Percentiles rank a stretch among this genome's conserved stretches.
Evolutionary conservation across 1,139 yeast genomes (phyloP).

Genomic region (Saccharomyces hybrid): DNA sequence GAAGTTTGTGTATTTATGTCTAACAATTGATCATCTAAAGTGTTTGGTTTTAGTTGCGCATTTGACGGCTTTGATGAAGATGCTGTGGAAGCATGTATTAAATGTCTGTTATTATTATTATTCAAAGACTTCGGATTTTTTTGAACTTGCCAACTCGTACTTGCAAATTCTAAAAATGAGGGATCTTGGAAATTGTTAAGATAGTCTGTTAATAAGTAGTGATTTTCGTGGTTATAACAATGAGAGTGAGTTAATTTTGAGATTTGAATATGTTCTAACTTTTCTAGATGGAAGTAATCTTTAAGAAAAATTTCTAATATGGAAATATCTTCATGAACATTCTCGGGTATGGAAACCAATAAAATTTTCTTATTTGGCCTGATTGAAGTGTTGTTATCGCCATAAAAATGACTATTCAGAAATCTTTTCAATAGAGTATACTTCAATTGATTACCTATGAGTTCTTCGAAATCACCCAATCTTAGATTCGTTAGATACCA

Average conservation of each 20-base stretch:
- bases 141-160: slow-evolving; percentile 2
- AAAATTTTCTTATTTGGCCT: slow-evolving; percentile 19
- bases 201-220: slow-evolving; percentile 28
- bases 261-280: slow-evolving; percentile 25
- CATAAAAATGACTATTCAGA: slow-evolving; percentile 4
- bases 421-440: slow-evolving; percentile 24
- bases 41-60: background rate
- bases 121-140: background rate
- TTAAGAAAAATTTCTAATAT: slow-evolving; percentile 27
- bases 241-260: slow-evolving; percentile 21
- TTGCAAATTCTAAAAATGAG: slow-evolving; percentile 18
- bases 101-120: background rate
- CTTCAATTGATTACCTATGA: slow-evolving; percentile 24
- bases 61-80: background rate
- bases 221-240: slow-evolving; percentile 30
- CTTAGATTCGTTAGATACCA: slow-evolving; percentile 30
- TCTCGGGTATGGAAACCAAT: slow-evolving; percentile 30
- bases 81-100: background rate
- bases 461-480: slow-evolving; percentile 31
- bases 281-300: slow-evolving; percentile 28
- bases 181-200: slow-evolving; percentile 26
- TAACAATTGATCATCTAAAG: background rate
- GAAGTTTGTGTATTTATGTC: background rate
- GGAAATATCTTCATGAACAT: slow-evolving; percentile 25
- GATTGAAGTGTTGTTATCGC: slow-evolving; percentile 2